phyloP scores from a whole-genome alignment of 129 eudicot genomes.

The Tanacetum coccineum region DNA sequence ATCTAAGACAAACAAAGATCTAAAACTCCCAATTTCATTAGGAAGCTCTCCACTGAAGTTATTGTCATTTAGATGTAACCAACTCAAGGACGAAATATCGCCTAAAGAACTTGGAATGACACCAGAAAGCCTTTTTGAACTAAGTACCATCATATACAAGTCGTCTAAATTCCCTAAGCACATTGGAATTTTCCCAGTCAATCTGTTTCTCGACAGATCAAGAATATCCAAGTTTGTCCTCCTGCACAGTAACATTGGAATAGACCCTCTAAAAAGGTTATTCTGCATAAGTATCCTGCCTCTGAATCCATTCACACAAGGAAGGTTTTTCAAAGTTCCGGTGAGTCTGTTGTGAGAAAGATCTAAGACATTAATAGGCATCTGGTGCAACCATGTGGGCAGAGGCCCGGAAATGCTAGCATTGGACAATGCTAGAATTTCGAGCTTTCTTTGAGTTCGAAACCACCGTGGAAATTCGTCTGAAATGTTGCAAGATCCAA shows the following conservation, averaged over 20 bases:
- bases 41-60: constrained; percentile 5
- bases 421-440: no score
- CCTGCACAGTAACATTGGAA: constrained; percentile 12
- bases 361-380: no score
- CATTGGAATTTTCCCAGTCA: neutral
- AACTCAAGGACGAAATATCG: neutral
- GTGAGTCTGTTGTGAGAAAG: constrained; percentile 17
- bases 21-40: neutral
- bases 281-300: neutral
- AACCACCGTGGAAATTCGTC: no score
- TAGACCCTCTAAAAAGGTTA: constrained; percentile 22
- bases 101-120: neutral
- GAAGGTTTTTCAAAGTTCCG: constrained; percentile 13
- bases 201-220: constrained; percentile 24
- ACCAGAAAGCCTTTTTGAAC: neutral
- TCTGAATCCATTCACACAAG: neutral
- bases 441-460: no score
- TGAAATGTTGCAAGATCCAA: no score
- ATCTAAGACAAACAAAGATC: neutral
- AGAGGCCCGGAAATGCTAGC: no score
- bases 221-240: constrained; percentile 7
- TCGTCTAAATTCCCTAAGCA: neutral
- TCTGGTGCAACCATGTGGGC: no score
- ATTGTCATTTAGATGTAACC: neutral
- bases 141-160: neutral